phyloP scores from a whole-genome alignment of 257 asterid genomes.

The Fraxinus anomala region DNA sequence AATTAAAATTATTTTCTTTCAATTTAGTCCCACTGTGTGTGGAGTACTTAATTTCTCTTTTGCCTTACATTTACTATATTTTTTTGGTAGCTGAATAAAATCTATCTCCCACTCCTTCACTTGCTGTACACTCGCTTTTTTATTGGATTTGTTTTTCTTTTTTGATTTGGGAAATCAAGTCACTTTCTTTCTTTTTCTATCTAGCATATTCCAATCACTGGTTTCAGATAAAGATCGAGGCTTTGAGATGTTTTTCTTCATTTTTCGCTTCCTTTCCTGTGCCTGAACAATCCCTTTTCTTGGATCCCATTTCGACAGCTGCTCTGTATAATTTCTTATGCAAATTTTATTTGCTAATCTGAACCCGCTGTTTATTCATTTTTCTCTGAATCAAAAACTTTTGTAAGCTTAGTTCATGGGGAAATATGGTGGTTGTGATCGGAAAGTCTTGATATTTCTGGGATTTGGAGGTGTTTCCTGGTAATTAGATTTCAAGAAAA shows the following conservation, averaged over 20 bases:
- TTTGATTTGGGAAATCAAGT: too few species aligned
- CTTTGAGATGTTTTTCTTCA: slow-evolving; percentile 23
- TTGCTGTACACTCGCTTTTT: too few species aligned
- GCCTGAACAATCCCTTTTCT: slow-evolving; percentile 2
- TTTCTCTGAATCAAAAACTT: slow-evolving; percentile 27
- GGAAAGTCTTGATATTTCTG: background rate
- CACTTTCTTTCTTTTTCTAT: background rate
- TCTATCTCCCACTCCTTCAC: too few species aligned
- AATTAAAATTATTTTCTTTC: too few species aligned
- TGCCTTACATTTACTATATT: too few species aligned
- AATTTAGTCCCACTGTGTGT: too few species aligned
- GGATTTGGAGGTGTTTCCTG: background rate
- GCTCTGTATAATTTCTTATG: background rate
- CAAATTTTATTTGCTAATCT: background rate
- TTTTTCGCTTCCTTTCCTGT: slow-evolving; percentile 18
- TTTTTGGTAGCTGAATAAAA: too few species aligned
- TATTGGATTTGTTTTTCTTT: too few species aligned
- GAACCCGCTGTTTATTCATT: background rate
- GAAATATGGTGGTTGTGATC: slow-evolving; percentile 13
- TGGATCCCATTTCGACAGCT: slow-evolving; percentile 9
- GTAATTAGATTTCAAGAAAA: background rate
- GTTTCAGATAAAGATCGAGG: slow-evolving; percentile 31
- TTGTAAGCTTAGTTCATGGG: slow-evolving; percentile 17
- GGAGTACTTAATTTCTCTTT: too few species aligned
- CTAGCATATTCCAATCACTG: slow-evolving; percentile 11